These are phyloP conservation scores for Dactylis glomerata DNA, from an alignment of 176 grass and related monocot species.

Conservation along the genomic window DNA sequence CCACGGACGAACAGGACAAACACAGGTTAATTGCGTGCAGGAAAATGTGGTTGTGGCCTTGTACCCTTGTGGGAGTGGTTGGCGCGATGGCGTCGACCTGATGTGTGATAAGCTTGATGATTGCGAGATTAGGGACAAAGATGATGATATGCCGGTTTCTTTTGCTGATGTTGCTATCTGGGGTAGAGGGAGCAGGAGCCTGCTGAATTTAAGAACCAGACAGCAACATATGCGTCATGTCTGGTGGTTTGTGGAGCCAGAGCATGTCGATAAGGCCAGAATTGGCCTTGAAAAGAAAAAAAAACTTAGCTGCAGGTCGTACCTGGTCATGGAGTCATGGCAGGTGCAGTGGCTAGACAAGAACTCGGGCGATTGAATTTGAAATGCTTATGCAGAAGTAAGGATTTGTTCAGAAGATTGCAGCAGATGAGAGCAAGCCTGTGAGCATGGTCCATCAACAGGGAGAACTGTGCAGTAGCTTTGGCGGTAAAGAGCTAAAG, in stretches of 20 bases:
- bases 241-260: neutral
- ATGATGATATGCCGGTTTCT: neutral
- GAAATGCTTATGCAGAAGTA: neutral
- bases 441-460: neutral
- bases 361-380: neutral
- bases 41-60: neutral
- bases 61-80: neutral
- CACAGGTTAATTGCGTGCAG: neutral
- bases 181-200: neutral
- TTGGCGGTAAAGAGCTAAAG: neutral
- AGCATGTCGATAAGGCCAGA: neutral
- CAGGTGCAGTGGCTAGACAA: neutral
- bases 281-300: neutral
- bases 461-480: neutral
- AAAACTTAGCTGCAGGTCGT: too few species aligned
- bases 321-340: neutral
- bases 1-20: neutral
- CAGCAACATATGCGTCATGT: neutral
- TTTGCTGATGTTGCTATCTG: neutral
- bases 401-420: neutral
- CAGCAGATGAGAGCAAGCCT: neutral
- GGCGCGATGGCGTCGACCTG: slow-evolving; percentile 1
- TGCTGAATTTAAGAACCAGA: neutral
- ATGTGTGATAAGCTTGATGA: slow-evolving; percentile 1
- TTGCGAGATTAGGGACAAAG: slow-evolving; percentile 12